Evolutionary conservation across 2,329 filamentous ascomycete genomes (phyloP).

Genomic region (Colletotrichum cuscutae): DNA sequence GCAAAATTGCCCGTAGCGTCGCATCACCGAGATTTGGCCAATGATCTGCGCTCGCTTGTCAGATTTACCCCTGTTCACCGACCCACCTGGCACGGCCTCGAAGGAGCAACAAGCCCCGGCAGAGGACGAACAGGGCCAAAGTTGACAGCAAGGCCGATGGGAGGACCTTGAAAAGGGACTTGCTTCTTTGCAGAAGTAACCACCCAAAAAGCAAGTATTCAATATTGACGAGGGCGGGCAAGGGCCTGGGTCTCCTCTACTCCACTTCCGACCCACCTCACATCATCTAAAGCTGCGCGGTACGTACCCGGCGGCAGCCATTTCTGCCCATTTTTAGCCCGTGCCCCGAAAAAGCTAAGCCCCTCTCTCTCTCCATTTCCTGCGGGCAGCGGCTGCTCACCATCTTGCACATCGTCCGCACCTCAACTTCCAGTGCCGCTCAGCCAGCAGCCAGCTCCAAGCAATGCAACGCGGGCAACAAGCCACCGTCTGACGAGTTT

Average conservation of each 20-base stretch:
- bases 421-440: not conserved
- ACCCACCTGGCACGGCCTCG: not conserved
- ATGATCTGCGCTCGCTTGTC: slow-evolving; percentile 12
- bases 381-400: not conserved
- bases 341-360: slow-evolving; percentile 1
- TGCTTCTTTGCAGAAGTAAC: not conserved
- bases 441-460: not conserved
- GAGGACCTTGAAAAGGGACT: not conserved
- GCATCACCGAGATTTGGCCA: not conserved
- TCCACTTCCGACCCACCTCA: not conserved
- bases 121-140: not conserved
- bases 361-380: not conserved
- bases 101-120: slow-evolving; percentile 28
- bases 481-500: not conserved
- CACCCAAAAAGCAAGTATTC: not conserved
- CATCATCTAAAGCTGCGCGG: not conserved
- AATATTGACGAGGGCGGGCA: too few species aligned
- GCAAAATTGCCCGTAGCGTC: slow-evolving; percentile 29
- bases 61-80: not conserved
- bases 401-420: not conserved
- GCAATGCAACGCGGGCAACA: not conserved
- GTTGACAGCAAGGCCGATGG: not conserved
- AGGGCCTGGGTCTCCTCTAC: not conserved
- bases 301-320: not conserved
- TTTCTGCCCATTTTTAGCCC: slow-evolving; percentile 12